Evolutionary conservation across 495 filamentous ascomycete species (phyloP).

Genomic region (Hyaloscypha variabilis): DNA sequence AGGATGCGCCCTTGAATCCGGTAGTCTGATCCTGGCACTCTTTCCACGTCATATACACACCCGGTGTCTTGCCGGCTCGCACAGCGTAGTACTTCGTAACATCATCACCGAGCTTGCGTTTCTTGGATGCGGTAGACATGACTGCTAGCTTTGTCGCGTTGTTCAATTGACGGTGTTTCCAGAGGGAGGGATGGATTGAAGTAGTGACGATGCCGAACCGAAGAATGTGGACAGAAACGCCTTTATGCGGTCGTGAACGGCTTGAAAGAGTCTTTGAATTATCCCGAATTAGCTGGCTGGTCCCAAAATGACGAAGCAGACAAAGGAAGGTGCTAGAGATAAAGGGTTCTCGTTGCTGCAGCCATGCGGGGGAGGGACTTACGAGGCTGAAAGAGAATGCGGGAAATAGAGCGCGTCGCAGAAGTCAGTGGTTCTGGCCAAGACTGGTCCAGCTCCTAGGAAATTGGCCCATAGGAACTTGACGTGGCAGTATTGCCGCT

Average conservation of each 20-base stretch:
- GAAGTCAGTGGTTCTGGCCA: constrained; percentile 5
- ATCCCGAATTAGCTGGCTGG: neutral
- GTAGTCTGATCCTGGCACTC: constrained; percentile 81
- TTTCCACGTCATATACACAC: constrained; percentile 83
- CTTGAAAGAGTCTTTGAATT: constrained; percentile 16
- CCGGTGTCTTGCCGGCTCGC: constrained; percentile 72
- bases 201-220: neutral
- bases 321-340: neutral
- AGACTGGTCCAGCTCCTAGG: neutral
- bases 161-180: neutral
- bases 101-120: constrained; percentile 62
- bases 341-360: neutral
- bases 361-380: constrained; percentile 1
- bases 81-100: constrained; percentile 88
- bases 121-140: constrained; percentile 36
- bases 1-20: constrained; percentile 82
- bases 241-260: constrained; percentile 5
- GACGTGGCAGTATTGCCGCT: neutral
- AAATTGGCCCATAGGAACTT: constrained; percentile 10
- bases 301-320: neutral
- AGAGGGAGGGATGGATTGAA: neutral
- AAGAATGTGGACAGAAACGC: neutral
- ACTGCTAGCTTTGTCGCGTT: neutral
- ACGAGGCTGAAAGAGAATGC: constrained; percentile 23
- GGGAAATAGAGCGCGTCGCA: neutral